Base-by-base conservation (phyloP, 169 alveolate species). In the Toxoplasma gondii region DNA sequence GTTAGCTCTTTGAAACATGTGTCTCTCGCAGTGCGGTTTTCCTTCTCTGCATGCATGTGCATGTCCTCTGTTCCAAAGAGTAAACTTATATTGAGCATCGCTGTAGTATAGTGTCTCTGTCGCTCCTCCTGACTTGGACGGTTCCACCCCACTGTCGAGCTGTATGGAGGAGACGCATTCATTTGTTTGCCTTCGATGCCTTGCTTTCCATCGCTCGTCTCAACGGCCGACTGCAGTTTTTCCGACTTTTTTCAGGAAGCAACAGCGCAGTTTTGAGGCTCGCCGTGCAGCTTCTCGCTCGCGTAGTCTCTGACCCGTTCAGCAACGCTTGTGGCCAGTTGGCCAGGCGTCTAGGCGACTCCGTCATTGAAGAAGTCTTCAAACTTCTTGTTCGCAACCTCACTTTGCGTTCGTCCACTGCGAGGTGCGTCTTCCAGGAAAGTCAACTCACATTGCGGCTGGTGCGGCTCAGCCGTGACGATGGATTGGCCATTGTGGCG, bases 221-320 rank as follows among this genome's bases (percentile, higher is more conserved):
- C n/a, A n/a, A n/a, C n/a, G n/a, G n/a, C n/a, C n/a, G n/a, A n/a
- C n/a, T n/a, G n/a, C n/a, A n/a, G n/a, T n/a, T n/a, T n/a, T n/a
- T n/a, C n/a, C n/a, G n/a, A n/a, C n/a, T 69, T 69, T 36, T 74
- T 44, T 4, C 84, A 74, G 84, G 84, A 16, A 31, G 44, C 41
- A 74, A 74, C 44, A n/a, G 84, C 44, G 84, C 43, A 74, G 44
- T 74, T n/a, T 24, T 74, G 12, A 17, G 84, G 38, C 84, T 74
- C 39, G 84, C 84, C 43, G 84, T 74, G 31, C 45, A 74, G 84
- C 84, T 74, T 17, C 84, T 74, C 39, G n/a, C 84, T 10, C 84
- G 84, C 84, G 84, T 74, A 7, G 84, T 74, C 43, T 22, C 84
- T 2, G 84, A 74, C 43, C 45, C 39, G n/a, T 0, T 7, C 84